These are phyloP conservation scores for Puccinia novopanici DNA, from an alignment of 1,284 basidiomycete genomes.

Conservation along the genomic window DNA sequence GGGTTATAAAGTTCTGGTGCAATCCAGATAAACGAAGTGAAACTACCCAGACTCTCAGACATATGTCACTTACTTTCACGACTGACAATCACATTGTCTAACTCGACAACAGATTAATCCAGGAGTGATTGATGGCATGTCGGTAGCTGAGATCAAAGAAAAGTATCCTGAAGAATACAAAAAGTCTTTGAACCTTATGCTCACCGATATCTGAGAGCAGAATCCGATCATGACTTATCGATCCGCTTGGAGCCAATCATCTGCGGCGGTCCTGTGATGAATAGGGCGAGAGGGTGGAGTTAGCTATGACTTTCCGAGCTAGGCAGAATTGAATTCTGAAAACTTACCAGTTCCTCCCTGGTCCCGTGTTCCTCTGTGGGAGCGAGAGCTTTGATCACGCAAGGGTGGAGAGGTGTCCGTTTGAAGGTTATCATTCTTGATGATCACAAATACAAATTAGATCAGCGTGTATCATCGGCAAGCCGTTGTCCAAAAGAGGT, in stretches of 20 bases:
- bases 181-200: slow-evolving; percentile 82
- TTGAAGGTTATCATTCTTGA: neutral
- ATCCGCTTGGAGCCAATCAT: slow-evolving; percentile 72
- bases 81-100: neutral
- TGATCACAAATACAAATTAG: neutral
- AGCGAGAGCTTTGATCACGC: slow-evolving; percentile 11
- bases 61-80: neutral
- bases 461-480: neutral
- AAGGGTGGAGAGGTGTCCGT: neutral
- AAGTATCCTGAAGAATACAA: slow-evolving; percentile 93
- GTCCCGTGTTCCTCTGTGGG: neutral
- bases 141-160: slow-evolving; percentile 82
- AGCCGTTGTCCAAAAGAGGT: neutral
- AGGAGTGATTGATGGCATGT: slow-evolving; percentile 86
- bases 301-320: neutral
- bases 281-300: neutral
- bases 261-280: slow-evolving; percentile 53
- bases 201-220: slow-evolving; percentile 58
- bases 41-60: neutral
- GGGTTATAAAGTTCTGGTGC: slow-evolving; percentile 48
- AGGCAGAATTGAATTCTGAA: neutral
- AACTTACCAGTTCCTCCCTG: slow-evolving; percentile 7
- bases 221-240: slow-evolving; percentile 84
- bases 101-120: slow-evolving; percentile 83
- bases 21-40: slow-evolving; percentile 51